phyloP scores from a whole-genome alignment of 352 stramenopile genomes.

The Phytophthora melonis region DNA sequence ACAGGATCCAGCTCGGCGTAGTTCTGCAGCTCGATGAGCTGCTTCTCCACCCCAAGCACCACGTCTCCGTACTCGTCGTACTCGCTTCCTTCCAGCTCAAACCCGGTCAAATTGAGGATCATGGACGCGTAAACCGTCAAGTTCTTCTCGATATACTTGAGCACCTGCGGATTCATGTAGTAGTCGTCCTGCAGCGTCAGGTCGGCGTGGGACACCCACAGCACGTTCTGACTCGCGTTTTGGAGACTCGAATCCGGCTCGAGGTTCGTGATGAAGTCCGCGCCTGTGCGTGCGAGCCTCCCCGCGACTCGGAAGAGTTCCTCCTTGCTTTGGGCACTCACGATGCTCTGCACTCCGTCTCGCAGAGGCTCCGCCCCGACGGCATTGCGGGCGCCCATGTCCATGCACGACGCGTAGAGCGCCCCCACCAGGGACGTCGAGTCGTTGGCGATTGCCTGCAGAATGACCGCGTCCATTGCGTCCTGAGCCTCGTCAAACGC shows the following conservation, averaged over 20 bases:
- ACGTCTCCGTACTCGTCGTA: constrained; percentile 39
- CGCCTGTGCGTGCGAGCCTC: constrained; percentile 49
- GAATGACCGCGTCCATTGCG: constrained; percentile 61
- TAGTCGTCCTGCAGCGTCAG: constrained; percentile 88
- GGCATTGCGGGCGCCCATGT: constrained; percentile 54
- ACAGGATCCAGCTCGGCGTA: constrained; percentile 34
- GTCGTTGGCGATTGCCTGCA: constrained; percentile 63
- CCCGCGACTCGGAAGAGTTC: constrained; percentile 57
- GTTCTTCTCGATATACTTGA: constrained; percentile 41
- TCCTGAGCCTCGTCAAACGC: constrained; percentile 61
- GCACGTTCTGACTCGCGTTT: constrained; percentile 75
- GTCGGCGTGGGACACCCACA: constrained; percentile 78
- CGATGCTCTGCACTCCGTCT: constrained; percentile 50
- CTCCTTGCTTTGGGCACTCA: constrained; percentile 31
- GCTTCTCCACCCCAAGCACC: constrained; percentile 37
- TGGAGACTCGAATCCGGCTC: constrained; percentile 40
- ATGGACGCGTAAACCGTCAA: constrained; percentile 49
- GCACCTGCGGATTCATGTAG: constrained; percentile 83
- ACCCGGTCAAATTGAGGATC: constrained; percentile 49
- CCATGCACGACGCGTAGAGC: constrained; percentile 76
- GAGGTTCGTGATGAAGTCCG: constrained; percentile 84
- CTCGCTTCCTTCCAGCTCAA: constrained; percentile 26
- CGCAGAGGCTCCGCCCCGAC: constrained; percentile 55
- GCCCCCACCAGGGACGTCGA: constrained; percentile 69
- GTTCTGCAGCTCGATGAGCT: constrained; percentile 40